Evolutionary conservation across 208 protist species (phyloP).

Genomic region (Borovskyia barvae): DNA sequence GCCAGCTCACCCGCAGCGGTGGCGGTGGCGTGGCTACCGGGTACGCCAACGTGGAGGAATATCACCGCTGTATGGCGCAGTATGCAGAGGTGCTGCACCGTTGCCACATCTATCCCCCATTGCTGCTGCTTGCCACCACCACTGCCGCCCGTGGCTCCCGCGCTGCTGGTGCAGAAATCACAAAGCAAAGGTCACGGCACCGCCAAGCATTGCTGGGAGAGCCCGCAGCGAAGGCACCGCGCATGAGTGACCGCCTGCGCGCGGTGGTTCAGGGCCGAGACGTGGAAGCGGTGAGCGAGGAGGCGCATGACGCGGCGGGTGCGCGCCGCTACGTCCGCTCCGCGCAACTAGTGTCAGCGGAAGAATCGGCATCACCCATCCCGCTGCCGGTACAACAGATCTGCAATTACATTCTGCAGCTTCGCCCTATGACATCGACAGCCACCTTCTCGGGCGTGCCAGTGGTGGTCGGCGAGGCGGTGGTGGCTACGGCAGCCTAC

Average conservation of each 20-base stretch:
- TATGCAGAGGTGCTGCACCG: conserved; percentile 29
- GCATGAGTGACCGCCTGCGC: conserved; percentile 13
- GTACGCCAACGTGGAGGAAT: conserved; percentile 23
- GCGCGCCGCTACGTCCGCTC: conserved; percentile 30
- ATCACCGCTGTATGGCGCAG: conserved; percentile 18
- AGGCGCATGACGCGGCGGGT: conserved; percentile 3
- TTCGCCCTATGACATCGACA: conserved; percentile 8
- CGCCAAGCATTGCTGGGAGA: not conserved
- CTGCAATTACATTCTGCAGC: conserved; percentile 51
- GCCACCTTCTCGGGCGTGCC: conserved; percentile 19
- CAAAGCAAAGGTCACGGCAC: not conserved
- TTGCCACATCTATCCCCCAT: conserved; percentile 21
- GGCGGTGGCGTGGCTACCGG: conserved; percentile 29
- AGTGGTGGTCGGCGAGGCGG: conserved; percentile 53
- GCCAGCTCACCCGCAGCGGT: conserved; percentile 35
- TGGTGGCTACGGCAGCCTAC: conserved; percentile 46
- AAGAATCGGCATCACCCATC: not conserved
- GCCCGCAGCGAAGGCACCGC: conserved; percentile 1
- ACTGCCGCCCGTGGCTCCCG: too few species aligned
- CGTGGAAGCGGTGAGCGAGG: conserved; percentile 6
- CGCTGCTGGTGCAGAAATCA: too few species aligned
- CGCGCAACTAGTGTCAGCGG: conserved; percentile 21
- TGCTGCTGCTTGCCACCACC: conserved; percentile 8
- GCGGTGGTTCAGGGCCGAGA: conserved; percentile 7
- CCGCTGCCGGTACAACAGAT: conserved; percentile 28